Conservation (phyloP, 306 rosid species). For the Geum urbanum region DNA sequence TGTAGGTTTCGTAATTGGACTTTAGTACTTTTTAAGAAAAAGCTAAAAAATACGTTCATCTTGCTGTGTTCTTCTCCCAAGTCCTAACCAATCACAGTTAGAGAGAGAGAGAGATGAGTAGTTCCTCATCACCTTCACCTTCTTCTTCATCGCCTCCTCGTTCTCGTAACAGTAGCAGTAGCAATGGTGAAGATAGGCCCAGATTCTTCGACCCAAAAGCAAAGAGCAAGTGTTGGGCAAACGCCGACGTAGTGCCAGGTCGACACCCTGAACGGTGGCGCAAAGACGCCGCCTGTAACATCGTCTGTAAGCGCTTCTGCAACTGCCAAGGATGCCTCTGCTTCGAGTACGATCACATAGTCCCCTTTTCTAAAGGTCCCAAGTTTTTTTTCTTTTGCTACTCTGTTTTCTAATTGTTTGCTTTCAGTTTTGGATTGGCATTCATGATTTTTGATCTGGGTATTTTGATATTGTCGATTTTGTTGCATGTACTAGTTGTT, state of each 20-base stretch:
- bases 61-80: background rate
- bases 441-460: background rate
- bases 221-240: slow-evolving; percentile 62
- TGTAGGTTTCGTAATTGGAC: too few relatives aligned
- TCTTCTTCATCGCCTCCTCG: slow-evolving; percentile 42
- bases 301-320: slow-evolving; percentile 87
- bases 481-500: background rate
- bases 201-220: slow-evolving; percentile 62
- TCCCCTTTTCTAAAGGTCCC: slow-evolving; percentile 83
- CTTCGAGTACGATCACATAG: slow-evolving; percentile 86
- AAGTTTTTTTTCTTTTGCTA: background rate
- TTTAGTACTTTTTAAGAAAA: too few relatives aligned
- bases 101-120: slow-evolving; percentile 35
- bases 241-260: slow-evolving; percentile 67
- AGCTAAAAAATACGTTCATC: too few relatives aligned
- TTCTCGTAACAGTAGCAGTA: slow-evolving; percentile 29
- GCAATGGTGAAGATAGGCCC: slow-evolving; percentile 45
- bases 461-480: background rate
- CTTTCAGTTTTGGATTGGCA: background rate
- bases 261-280: slow-evolving; percentile 98
- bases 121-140: slow-evolving; percentile 24
- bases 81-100: background rate
- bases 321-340: slow-evolving; percentile 92
- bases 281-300: slow-evolving; percentile 81
- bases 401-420: background rate